Percentiles rank a stretch among this genome's conserved stretches.
These are phyloP conservation scores for Santalum album DNA, from an alignment of 164 flowering plant species.

Conservation along the genomic window DNA sequence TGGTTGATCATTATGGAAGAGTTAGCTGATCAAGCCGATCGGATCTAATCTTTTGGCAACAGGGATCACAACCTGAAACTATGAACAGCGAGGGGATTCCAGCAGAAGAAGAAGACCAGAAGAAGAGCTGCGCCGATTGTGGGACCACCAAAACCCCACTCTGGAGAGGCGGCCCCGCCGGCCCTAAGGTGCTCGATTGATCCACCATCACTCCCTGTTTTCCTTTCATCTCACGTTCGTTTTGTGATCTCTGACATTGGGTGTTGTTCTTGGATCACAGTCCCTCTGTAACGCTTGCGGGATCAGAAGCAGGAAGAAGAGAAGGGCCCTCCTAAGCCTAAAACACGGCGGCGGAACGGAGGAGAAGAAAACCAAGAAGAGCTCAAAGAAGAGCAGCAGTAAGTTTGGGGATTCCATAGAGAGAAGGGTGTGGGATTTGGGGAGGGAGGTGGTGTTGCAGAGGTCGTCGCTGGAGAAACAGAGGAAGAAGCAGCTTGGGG, in stretches of 20 bases:
- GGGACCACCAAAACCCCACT: constrained; percentile 59
- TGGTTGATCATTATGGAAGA: too few relatives aligned
- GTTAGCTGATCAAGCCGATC: too few relatives aligned
- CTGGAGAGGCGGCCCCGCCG: constrained; percentile 77
- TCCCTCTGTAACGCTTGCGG: constrained; percentile 88
- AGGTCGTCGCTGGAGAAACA: constrained; percentile 18
- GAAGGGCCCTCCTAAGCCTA: constrained; percentile 37
- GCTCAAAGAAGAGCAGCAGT: not conserved
- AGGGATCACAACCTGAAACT: not conserved
- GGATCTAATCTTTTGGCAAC: not conserved
- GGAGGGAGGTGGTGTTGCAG: constrained; percentile 24
- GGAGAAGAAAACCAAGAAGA: constrained; percentile 19
- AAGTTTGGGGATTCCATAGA: constrained; percentile 17
- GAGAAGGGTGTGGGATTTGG: constrained; percentile 25
- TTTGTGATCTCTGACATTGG: not conserved
- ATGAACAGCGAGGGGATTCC: not conserved
- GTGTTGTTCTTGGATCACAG: constrained; percentile 25
- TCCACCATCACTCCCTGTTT: not conserved
- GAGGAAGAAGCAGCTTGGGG: constrained; percentile 31
- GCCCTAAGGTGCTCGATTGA: constrained; percentile 47
- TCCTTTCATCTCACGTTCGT: not conserved
- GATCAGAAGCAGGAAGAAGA: constrained; percentile 64
- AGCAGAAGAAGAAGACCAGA: constrained; percentile 6
- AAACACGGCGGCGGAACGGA: constrained; percentile 13
- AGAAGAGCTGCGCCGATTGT: constrained; percentile 44